Evolutionary conservation across 768 basidiomycete genomes (phyloP).

Genomic region (Russula foetens): DNA sequence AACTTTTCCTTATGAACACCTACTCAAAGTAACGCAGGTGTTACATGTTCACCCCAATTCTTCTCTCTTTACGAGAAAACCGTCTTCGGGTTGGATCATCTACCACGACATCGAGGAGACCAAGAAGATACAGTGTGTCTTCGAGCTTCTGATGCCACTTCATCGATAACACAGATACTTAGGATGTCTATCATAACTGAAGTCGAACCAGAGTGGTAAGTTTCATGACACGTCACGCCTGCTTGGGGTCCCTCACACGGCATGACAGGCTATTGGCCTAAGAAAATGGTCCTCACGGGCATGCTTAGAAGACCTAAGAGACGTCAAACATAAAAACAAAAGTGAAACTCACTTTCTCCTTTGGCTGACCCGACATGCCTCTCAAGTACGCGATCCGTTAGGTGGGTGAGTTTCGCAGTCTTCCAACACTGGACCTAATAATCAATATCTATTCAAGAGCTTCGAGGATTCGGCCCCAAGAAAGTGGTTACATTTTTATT

Average conservation of each 20-base stretch:
- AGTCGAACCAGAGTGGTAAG: slow-evolving; percentile 90
- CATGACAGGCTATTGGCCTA: slow-evolving; percentile 7
- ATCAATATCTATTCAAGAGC: neutral
- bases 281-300: neutral
- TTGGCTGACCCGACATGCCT: neutral
- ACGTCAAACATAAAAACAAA: neutral
- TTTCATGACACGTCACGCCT: neutral
- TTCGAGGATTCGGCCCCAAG: too few relatives aligned
- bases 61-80: slow-evolving; percentile 87
- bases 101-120: slow-evolving; percentile 97
- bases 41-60: slow-evolving; percentile 91
- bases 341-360: neutral
- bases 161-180: slow-evolving; percentile 16
- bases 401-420: neutral
- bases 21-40: slow-evolving; percentile 37
- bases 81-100: slow-evolving; percentile 86
- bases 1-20: neutral
- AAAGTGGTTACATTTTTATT: neutral
- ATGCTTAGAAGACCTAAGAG: neutral
- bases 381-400: neutral
- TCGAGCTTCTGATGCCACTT: neutral
- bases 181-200: slow-evolving; percentile 92
- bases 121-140: slow-evolving; percentile 77
- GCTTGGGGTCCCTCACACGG: neutral
- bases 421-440: neutral